These are phyloP conservation scores for Roridomyces roridus DNA, from an alignment of 768 basidiomycete species.

Conservation along the genomic window DNA sequence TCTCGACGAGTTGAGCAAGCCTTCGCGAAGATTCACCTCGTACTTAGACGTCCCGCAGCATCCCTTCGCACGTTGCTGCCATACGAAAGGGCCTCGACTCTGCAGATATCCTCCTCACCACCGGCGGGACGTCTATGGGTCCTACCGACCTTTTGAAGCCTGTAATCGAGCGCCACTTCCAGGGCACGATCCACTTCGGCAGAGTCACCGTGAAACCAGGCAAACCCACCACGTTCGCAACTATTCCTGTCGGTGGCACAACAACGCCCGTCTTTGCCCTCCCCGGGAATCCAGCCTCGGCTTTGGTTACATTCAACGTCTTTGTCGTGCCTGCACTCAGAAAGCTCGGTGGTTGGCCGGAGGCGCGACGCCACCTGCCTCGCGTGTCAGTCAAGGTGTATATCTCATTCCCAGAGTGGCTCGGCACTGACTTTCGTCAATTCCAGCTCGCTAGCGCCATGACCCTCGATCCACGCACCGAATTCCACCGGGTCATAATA, in stretches of 20 bases:
- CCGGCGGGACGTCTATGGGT: too few relatives aligned
- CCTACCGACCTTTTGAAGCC: conserved; percentile 87
- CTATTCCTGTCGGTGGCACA: conserved; percentile 55
- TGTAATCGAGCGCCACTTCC: conserved; percentile 79
- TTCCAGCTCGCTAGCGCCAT: conserved; percentile 66
- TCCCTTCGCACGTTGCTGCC: conserved; percentile 61
- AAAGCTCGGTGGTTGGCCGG: conserved; percentile 71
- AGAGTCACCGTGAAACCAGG: conserved; percentile 84
- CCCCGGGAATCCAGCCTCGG: too few relatives aligned
- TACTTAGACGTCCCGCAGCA: conserved; percentile 38
- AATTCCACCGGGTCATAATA: too few relatives aligned
- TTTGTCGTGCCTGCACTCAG: conserved; percentile 86
- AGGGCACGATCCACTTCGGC: conserved; percentile 85
- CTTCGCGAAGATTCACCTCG: background rate
- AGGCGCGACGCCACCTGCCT: conserved; percentile 59
- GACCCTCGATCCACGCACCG: conserved; percentile 73
- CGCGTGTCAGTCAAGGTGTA: too few relatives aligned
- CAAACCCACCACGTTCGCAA: conserved; percentile 92
- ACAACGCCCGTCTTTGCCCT: conserved; percentile 80
- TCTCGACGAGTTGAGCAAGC: conserved; percentile 67
- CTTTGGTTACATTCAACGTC: conserved; percentile 83
- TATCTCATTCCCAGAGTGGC: conserved; percentile 31
- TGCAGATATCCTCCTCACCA: too few relatives aligned
- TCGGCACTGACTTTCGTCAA: background rate
- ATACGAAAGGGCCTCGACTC: conserved; percentile 60